These are phyloP conservation scores for Paspalum vaginatum DNA, from an alignment of 176 grass and related monocot species.

Conservation along the genomic window DNA sequence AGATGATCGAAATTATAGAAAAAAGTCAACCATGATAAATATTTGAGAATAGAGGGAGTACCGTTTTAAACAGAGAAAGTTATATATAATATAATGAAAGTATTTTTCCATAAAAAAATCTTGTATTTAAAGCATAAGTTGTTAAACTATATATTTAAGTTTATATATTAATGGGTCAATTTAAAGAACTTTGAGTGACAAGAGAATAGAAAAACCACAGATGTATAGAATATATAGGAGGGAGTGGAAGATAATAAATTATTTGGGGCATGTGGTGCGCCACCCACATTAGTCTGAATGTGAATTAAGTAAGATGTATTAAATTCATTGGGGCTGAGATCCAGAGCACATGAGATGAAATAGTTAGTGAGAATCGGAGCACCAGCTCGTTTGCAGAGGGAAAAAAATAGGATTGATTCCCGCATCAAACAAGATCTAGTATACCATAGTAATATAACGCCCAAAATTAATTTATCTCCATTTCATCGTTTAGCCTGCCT, in stretches of 20 bases:
- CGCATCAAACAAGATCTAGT: background rate
- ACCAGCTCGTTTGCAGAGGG: background rate
- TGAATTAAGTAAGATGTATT: background rate
- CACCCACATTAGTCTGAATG: slow-evolving; percentile 13
- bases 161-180: too few species aligned
- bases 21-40: too few species aligned
- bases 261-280: slow-evolving; percentile 1
- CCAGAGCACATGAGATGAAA: background rate
- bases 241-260: background rate
- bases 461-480: background rate
- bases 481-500: background rate
- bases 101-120: too few species aligned
- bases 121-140: too few species aligned
- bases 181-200: too few species aligned
- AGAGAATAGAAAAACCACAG: too few species aligned
- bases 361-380: background rate
- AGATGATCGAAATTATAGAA: too few species aligned
- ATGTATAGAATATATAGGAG: too few species aligned
- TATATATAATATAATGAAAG: too few species aligned
- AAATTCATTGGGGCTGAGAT: background rate
- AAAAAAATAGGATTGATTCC: background rate
- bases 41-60: too few species aligned
- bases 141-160: too few species aligned
- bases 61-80: too few species aligned
- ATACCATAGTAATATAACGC: background rate